phyloP scores from a whole-genome alignment of 306 rosid species.

The Styphnolobium japonicum region DNA sequence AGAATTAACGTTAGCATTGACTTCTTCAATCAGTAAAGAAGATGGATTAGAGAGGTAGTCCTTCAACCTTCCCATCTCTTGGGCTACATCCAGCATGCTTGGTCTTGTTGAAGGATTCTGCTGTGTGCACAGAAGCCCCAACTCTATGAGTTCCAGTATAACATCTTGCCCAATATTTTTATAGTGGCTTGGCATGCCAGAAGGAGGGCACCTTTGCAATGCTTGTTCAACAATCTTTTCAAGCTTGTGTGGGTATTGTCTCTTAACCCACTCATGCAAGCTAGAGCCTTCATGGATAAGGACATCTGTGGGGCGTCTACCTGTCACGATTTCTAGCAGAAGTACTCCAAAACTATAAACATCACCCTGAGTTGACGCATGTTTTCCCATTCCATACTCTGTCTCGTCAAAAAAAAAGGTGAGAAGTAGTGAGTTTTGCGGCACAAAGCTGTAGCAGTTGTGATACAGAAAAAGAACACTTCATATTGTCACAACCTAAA shows the following conservation, averaged over 20 bases:
- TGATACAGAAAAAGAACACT: background rate
- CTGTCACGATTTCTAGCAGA: conserved; percentile 55
- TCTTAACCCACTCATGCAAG: conserved; percentile 64
- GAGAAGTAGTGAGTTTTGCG: background rate
- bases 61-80: conserved; percentile 63
- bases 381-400: conserved; percentile 72
- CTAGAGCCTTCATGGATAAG: conserved; percentile 55
- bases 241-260: conserved; percentile 43
- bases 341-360: conserved; percentile 71
- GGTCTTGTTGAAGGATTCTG: conserved; percentile 56
- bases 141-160: conserved; percentile 57
- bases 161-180: conserved; percentile 41
- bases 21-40: conserved; percentile 27
- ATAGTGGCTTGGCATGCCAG: conserved; percentile 23
- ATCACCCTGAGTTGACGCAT: conserved; percentile 62
- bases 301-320: conserved; percentile 62
- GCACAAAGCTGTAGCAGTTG: background rate
- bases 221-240: conserved; percentile 48
- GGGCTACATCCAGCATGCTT: conserved; percentile 59
- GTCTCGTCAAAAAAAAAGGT: background rate
- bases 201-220: conserved; percentile 32
- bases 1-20: conserved; percentile 3
- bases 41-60: conserved; percentile 50
- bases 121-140: conserved; percentile 71
- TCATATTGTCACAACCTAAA: background rate